Evolutionary conservation across 169 alveolate genomes (phyloP).

Genomic region (Babesia ovata): DNA sequence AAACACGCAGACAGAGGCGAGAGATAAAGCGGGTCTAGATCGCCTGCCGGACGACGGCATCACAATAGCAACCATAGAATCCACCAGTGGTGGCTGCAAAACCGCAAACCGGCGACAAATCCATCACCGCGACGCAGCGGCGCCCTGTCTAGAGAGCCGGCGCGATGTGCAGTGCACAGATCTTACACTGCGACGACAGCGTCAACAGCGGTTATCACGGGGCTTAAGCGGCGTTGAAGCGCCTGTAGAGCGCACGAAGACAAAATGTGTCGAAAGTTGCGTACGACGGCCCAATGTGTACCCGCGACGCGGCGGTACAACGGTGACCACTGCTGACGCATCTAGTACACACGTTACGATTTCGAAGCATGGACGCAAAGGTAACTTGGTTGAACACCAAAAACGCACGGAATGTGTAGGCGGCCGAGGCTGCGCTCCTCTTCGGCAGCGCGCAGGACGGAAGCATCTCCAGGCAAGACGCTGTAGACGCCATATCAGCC

Average conservation of each 20-base stretch:
- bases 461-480: neutral
- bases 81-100: conserved; percentile 10
- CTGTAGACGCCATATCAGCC: conserved; percentile 19
- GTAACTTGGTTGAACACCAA: neutral
- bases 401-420: neutral
- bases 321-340: conserved; percentile 6
- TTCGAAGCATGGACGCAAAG: neutral
- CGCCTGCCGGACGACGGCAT: conserved; percentile 21
- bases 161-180: neutral
- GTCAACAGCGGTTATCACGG: no score
- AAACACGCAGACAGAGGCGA: neutral
- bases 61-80: conserved; percentile 4
- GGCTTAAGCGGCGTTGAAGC: no score
- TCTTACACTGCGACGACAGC: no score
- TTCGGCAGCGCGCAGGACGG: conserved; percentile 7
- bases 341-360: neutral
- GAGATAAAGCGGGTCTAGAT: neutral
- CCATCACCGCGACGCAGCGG: conserved; percentile 1
- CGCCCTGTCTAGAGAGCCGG: neutral
- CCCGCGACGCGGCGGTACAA: conserved; percentile 8
- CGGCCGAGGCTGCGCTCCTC: conserved; percentile 28
- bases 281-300: conserved; percentile 16
- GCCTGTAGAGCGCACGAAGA: no score
- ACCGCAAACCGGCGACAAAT: neutral
- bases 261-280: no score